Evolutionary conservation across 208 protist species (phyloP), one percentile per base, ranked within the genome.

Genomic region (Leishmania turanica): DNA sequence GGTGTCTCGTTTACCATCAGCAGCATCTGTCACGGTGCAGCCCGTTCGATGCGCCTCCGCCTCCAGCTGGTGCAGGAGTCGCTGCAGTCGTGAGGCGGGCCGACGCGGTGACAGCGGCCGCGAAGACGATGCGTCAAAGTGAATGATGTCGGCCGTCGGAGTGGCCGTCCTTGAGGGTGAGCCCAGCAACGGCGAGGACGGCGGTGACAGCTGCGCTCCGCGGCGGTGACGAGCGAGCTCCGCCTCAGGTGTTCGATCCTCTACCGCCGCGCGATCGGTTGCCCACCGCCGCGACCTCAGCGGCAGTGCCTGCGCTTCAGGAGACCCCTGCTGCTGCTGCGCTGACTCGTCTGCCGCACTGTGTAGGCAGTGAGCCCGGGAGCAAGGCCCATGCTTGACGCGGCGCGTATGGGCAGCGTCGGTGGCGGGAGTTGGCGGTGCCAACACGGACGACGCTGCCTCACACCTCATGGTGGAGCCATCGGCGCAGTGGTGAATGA

Each of bases 51-150:
- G 53, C 17, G 53, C 69, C 58, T 49, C 70, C 21, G 19, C 54
- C 47, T 72, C 54, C 13, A 53, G 74, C 53, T 45, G 27, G 34
- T 40, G 42, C 24, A 77, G 51, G 31, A 76, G 71, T 76, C 51
- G 71, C 51, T 27, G 71, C 49, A 76, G 15, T 21, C 71, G 71
- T 60, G 71, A 76, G 8, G 71, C 2, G 27, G 51, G 9, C 31
- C 71, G 71, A 40, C 27, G 17, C 31, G 19, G 62, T 24, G 49
- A 47, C 11, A 21, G 51, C 34, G 51, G 17, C 71, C 31, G 47
- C 71, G n/a, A 54, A n/a, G 31, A 7, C 71, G 71, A 42, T 45
- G 42, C 45, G 40, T 51, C 27, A 34, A 31, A n/a, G 68, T 21
- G 45, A 24, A 34, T n/a, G 24, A 73, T 31, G 21, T 53, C 42